Conservation (phyloP, 2,329 filamentous ascomycete species). For the Fusarium sp. region DNA sequence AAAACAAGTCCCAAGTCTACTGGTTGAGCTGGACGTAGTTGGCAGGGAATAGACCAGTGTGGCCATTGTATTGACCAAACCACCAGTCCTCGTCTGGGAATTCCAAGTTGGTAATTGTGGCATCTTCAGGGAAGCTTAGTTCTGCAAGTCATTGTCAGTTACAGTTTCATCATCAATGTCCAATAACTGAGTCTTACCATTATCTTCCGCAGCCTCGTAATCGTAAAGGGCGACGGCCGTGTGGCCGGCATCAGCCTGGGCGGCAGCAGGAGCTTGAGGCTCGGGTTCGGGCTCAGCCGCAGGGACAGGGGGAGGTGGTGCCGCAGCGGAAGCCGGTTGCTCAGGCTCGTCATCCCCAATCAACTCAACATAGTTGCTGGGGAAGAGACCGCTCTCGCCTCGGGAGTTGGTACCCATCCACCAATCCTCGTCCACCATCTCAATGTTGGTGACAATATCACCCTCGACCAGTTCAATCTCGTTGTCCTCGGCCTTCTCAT, state of each 20-base stretch:
- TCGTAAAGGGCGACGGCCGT: conserved; percentile 91
- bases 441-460: conserved; percentile 88
- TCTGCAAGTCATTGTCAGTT: conserved; percentile 56
- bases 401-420: conserved; percentile 92
- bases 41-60: conserved; percentile 84
- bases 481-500: conserved; percentile 97
- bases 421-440: conserved; percentile 98
- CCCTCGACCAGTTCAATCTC: conserved; percentile 92
- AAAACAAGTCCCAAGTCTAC: conserved; percentile 11
- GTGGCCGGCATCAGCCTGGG: conserved; percentile 59
- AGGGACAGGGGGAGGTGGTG: conserved; percentile 49
- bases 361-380: conserved; percentile 95
- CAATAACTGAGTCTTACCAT: conserved; percentile 62
- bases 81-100: conserved; percentile 99
- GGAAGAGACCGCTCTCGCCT: conserved; percentile 91
- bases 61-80: conserved; percentile 86
- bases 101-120: conserved; percentile 83
- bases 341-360: conserved; percentile 72
- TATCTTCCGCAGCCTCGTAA: conserved; percentile 97
- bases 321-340: conserved; percentile 45
- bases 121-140: conserved; percentile 88
- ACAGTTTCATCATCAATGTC: not conserved
- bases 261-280: conserved; percentile 53
- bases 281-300: conserved; percentile 49
- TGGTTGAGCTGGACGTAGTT: conserved; percentile 73